Evolutionary conservation across 2,329 filamentous ascomycete species (phyloP).

Genomic region (Thelonectria blattea): DNA sequence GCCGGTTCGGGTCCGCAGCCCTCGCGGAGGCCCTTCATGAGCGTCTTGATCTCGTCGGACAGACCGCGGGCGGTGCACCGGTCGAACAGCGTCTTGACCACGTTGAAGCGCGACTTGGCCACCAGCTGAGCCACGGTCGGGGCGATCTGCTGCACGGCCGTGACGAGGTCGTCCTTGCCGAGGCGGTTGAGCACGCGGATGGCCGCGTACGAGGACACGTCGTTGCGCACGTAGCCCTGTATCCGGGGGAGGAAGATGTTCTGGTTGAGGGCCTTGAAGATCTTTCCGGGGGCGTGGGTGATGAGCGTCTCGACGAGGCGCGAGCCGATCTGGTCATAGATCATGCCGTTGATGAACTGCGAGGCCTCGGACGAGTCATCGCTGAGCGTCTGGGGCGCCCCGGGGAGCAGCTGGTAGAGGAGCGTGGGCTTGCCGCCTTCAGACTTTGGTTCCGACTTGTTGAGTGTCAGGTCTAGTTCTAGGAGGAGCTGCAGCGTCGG

Average conservation of each 20-base stretch:
- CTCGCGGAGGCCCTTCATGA: conserved; percentile 55
- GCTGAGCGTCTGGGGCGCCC: conserved; percentile 70
- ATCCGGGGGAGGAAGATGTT: conserved; percentile 82
- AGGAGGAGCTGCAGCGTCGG: conserved; percentile 91
- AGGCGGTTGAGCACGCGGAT: conserved; percentile 83
- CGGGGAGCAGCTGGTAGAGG: conserved; percentile 79
- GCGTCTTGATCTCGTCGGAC: conserved; percentile 55
- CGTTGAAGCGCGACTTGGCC: conserved; percentile 75
- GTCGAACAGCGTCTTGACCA: conserved; percentile 83
- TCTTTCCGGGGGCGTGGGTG: conserved; percentile 78
- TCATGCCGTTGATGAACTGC: conserved; percentile 80
- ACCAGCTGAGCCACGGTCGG: conserved; percentile 77
- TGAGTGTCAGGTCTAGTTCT: conserved; percentile 80
- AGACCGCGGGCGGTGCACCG: conserved; percentile 74
- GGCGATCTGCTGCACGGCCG: conserved; percentile 73
- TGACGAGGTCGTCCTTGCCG: conserved; percentile 82
- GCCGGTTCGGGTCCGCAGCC: conserved; percentile 56
- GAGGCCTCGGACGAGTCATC: conserved; percentile 76
- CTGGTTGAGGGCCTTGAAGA: conserved; percentile 87
- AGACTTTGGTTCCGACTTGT: conserved; percentile 58
- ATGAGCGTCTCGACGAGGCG: conserved; percentile 88
- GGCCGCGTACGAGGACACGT: conserved; percentile 87
- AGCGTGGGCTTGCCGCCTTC: conserved; percentile 57
- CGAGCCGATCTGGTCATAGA: conserved; percentile 91
- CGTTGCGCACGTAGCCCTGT: conserved; percentile 82